Conservation (phyloP, 2,329 filamentous ascomycete species). For the Xylaria sp. region DNA sequence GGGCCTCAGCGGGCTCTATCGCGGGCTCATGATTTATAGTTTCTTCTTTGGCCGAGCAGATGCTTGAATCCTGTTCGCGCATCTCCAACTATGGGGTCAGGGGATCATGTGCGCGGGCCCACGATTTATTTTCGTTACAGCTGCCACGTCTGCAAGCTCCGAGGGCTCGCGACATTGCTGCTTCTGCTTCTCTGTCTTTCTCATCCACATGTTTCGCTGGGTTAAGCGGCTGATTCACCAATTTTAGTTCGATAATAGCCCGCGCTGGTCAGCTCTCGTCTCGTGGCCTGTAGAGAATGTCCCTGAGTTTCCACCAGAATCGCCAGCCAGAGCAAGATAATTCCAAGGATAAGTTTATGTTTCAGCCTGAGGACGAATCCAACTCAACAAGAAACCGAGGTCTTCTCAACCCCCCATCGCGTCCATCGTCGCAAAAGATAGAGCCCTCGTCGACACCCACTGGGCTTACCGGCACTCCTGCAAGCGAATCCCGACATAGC, state of each 20-base stretch:
- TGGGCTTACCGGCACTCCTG: conserved; percentile 69
- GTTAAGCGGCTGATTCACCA: conserved; percentile 10
- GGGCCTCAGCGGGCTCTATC: neutral
- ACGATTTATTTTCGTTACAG: conserved; percentile 8
- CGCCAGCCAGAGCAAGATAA: conserved; percentile 44
- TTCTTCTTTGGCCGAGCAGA: neutral
- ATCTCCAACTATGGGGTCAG: conserved; percentile 4
- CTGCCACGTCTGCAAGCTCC: neutral
- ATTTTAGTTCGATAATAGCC: conserved; percentile 32
- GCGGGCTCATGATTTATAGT: neutral
- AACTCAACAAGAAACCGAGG: conserved; percentile 54
- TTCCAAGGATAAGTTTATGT: conserved; percentile 44
- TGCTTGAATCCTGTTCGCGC: conserved; percentile 19
- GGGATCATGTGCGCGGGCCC: conserved; percentile 15
- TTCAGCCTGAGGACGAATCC: conserved; percentile 41
- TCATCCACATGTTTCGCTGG: conserved; percentile 2
- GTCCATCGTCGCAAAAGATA: conserved; percentile 70
- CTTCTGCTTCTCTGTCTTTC: neutral
- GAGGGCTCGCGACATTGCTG: neutral
- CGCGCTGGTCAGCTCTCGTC: conserved; percentile 30
- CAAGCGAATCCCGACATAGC: conserved; percentile 69
- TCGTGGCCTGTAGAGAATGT: conserved; percentile 41
- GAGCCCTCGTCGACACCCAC: conserved; percentile 70
- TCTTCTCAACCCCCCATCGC: conserved; percentile 68
- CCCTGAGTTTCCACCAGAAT: conserved; percentile 45